phyloP scores from a whole-genome alignment of 257 asterid genomes.

The Nicotiana undulata region DNA sequence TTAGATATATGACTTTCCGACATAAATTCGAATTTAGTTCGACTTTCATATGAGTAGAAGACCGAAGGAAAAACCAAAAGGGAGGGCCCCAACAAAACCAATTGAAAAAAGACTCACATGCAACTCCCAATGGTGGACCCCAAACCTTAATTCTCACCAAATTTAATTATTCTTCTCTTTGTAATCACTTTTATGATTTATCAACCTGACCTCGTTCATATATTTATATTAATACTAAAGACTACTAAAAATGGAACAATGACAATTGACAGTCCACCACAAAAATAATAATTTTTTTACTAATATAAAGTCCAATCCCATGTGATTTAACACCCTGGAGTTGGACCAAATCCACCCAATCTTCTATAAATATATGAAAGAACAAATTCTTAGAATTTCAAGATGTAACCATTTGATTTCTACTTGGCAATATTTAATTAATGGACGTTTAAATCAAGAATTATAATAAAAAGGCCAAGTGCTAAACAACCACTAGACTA shows the following conservation, averaged over 20 bases:
- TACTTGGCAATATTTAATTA: background rate
- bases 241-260: background rate
- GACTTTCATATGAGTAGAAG: too few species aligned
- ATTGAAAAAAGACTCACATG: background rate
- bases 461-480: background rate
- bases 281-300: background rate
- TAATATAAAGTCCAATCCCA: background rate
- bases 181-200: background rate
- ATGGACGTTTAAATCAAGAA: background rate
- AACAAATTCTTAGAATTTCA: background rate
- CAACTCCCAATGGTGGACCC: background rate
- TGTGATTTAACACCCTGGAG: background rate
- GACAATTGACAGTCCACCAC: too few species aligned
- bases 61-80: accelerated
- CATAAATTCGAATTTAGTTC: too few species aligned
- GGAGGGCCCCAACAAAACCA: background rate
- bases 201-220: too few species aligned
- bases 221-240: too few species aligned
- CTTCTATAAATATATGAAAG: background rate
- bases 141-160: background rate
- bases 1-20: too few species aligned
- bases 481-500: background rate
- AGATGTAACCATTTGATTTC: background rate
- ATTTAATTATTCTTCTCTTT: background rate
- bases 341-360: background rate